phyloP scores from a whole-genome alignment of 495 filamentous ascomycete genomes.

The Lentithecium fluviatile region DNA sequence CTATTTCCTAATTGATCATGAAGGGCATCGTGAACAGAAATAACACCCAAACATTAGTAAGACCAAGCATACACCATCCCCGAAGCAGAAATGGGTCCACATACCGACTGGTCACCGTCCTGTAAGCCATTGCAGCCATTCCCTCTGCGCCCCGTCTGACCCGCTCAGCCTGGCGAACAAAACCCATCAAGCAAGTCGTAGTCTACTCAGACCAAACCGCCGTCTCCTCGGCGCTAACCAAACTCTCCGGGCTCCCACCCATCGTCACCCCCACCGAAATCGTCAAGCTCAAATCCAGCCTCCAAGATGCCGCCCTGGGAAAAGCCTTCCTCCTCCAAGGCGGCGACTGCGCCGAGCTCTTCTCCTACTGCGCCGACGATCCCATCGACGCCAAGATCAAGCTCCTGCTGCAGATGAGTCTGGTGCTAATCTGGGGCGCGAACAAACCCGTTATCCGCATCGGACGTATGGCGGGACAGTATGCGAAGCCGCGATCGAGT shows the following conservation, averaged over 20 bases:
- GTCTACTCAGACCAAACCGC: conserved; percentile 67
- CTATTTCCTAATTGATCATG: too few species aligned
- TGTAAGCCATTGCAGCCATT: conserved; percentile 21
- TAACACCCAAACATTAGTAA: too few species aligned
- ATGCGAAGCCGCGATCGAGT: conserved; percentile 89
- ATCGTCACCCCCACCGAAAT: conserved; percentile 89
- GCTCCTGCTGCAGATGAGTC: conserved; percentile 89
- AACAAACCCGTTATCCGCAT: conserved; percentile 95
- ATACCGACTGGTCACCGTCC: conserved; percentile 31
- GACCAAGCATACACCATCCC: too few species aligned
- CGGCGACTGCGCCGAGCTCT: conserved; percentile 95
- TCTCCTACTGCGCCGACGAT: conserved; percentile 85
- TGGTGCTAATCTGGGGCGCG: conserved; percentile 83
- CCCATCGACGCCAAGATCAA: conserved; percentile 96
- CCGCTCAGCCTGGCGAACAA: conserved; percentile 74
- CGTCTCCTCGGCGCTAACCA: conserved; percentile 62
- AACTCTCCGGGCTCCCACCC: conserved; percentile 78
- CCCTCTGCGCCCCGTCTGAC: conserved; percentile 3
- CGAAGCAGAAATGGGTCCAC: neutral
- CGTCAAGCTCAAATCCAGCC: conserved; percentile 66
- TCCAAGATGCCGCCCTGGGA: conserved; percentile 84
- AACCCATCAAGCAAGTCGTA: conserved; percentile 90
- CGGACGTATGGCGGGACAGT: conserved; percentile 94
- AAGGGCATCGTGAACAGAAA: too few species aligned
- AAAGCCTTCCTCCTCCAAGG: conserved; percentile 95